phyloP scores from a whole-genome alignment of 75 land plant genomes.

The Isoetes taiwanensis region DNA sequence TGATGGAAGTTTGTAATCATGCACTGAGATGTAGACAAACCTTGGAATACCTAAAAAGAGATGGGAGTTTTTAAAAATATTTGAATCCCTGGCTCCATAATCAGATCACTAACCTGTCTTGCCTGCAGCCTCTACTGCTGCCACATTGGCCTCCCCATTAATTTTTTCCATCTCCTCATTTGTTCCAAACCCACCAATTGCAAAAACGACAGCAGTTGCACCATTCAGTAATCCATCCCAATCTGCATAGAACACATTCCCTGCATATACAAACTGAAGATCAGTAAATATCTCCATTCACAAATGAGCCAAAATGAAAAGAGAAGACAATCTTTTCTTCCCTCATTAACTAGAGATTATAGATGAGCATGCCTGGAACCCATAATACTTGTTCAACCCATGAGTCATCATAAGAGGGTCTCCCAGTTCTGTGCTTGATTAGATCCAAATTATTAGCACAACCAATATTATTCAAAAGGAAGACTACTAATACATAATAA shows the following conservation, averaged over 20 bases:
- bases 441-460: not conserved
- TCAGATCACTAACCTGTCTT: conserved; percentile 56
- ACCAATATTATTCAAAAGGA: not conserved
- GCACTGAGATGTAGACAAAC: conserved; percentile 85
- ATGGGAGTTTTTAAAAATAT: too few relatives aligned
- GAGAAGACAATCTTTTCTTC: not conserved
- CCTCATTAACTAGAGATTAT: not conserved
- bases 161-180: conserved; percentile 89
- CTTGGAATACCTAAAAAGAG: conserved; percentile 88
- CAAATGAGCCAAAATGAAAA: not conserved
- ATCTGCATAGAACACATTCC: conserved; percentile 85
- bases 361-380: conserved; percentile 50
- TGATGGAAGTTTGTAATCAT: conserved; percentile 90
- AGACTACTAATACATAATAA: too few relatives aligned
- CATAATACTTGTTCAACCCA: conserved; percentile 93
- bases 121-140: conserved; percentile 76
- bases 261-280: conserved; percentile 29
- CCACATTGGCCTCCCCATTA: conserved; percentile 91
- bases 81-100: too few relatives aligned
- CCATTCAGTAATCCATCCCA: conserved; percentile 87
- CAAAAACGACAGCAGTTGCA: conserved; percentile 88
- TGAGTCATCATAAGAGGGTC: conserved; percentile 43
- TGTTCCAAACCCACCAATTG: conserved; percentile 87
- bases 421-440: conserved; percentile 58
- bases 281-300: not conserved